These are phyloP conservation scores for Malania oleifera DNA, from an alignment of 164 flowering plant genomes.

Conservation along the genomic window DNA sequence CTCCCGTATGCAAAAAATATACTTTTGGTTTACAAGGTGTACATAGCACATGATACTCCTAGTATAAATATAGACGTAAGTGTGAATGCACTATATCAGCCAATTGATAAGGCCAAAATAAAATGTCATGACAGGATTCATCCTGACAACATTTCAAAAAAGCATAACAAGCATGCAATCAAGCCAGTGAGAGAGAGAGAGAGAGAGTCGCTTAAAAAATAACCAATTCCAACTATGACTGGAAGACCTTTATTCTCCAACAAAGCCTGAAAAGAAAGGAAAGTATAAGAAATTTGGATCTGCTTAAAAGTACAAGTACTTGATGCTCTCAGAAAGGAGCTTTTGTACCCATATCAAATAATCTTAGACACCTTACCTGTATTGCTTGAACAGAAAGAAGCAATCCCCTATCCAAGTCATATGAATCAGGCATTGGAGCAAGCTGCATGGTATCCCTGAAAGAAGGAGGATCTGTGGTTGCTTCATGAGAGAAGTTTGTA, in stretches of 20 bases:
- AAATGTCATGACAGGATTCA: too few relatives aligned
- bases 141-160: too few relatives aligned
- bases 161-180: too few relatives aligned
- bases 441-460: constrained; percentile 77
- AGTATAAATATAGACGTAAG: too few relatives aligned
- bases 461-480: constrained; percentile 84
- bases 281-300: constrained; percentile 5
- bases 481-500: constrained; percentile 62
- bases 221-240: constrained; percentile 97
- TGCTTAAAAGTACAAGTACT: constrained; percentile 6
- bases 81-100: too few relatives aligned
- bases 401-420: constrained; percentile 89
- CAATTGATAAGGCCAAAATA: too few relatives aligned
- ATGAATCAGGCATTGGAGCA: constrained; percentile 96
- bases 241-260: constrained; percentile 94
- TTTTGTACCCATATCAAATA: constrained; percentile 1
- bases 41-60: too few relatives aligned
- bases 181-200: constrained; percentile 16
- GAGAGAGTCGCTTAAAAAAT: constrained; percentile 11
- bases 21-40: too few relatives aligned
- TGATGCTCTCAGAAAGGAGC: constrained; percentile 5
- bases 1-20: too few relatives aligned
- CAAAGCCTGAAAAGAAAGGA: constrained; percentile 60
- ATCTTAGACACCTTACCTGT: constrained; percentile 50
- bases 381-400: constrained; percentile 97